A percentile compares a stretch with the other conserved stretches of the same genome.
phyloP scores from a whole-genome alignment of 768 basidiomycete genomes.

The Suillus weaverae region DNA sequence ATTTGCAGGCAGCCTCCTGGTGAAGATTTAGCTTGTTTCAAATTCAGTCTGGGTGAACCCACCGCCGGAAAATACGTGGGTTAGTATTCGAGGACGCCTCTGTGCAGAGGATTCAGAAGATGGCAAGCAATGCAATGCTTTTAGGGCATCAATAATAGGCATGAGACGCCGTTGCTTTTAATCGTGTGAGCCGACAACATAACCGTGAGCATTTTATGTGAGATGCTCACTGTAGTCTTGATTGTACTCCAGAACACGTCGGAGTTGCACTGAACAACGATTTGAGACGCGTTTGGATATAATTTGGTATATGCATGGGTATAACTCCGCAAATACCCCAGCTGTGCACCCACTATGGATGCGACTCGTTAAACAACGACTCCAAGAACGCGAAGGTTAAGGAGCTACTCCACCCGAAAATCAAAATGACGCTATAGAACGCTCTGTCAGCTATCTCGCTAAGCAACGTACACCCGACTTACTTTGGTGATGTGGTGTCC shows the following conservation, averaged over 20 bases:
- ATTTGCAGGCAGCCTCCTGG: slow-evolving; percentile 26
- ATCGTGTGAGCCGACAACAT: not conserved
- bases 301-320: slow-evolving; percentile 23
- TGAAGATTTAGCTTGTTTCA: not conserved
- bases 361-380: not conserved
- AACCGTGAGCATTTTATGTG: not conserved
- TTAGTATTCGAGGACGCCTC: slow-evolving; percentile 22
- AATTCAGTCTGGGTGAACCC: not conserved
- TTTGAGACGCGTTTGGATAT: slow-evolving; percentile 28
- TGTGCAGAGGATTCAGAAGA: not conserved
- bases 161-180: slow-evolving; percentile 19
- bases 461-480: slow-evolving; percentile 4
- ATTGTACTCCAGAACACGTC: slow-evolving; percentile 18
- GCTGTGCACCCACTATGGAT: slow-evolving; percentile 24
- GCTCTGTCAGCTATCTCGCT: not conserved
- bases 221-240: slow-evolving; percentile 14
- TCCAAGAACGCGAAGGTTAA: not conserved
- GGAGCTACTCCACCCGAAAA: slow-evolving; percentile 32
- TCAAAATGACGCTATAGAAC: slow-evolving; percentile 24
- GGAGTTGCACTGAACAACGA: slow-evolving; percentile 23
- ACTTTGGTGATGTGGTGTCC: slow-evolving; percentile 20
- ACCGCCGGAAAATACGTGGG: slow-evolving; percentile 33
- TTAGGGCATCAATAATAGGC: slow-evolving; percentile 23
- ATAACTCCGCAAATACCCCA: slow-evolving; percentile 25
- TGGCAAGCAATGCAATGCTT: slow-evolving; percentile 23